Conservation (phyloP, 2,329 filamentous ascomycete species). For the Botryotinia narcissicola region DNA sequence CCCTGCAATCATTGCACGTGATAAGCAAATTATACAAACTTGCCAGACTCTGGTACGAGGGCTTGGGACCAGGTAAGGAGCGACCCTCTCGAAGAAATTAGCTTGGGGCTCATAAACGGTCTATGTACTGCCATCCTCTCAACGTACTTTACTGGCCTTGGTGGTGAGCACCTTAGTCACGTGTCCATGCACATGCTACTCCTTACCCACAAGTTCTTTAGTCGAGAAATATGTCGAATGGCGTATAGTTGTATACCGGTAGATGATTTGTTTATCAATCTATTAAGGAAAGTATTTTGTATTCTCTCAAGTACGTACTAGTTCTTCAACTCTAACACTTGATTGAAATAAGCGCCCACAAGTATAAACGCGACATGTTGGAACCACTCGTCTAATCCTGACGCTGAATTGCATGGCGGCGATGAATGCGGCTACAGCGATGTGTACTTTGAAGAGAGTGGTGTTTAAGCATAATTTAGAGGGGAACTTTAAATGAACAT, state of each 20-base stretch:
- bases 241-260: neutral
- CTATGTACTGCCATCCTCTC: neutral
- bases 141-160: neutral
- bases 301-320: neutral
- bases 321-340: neutral
- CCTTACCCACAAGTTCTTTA: neutral
- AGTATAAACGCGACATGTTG: neutral
- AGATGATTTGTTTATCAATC: neutral
- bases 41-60: neutral
- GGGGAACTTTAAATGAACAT: neutral
- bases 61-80: neutral
- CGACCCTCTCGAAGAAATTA: accelerated
- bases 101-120: neutral
- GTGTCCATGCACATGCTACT: neutral
- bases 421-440: neutral
- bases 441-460: neutral
- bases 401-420: neutral
- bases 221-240: neutral
- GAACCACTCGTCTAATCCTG: neutral
- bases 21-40: accelerated
- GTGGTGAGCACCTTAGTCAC: neutral
- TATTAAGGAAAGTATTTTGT: neutral
- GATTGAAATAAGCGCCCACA: neutral
- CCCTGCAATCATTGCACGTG: neutral
- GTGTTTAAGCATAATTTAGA: neutral